Evolutionary conservation across 148 eudicot species (phyloP), one percentile per base, ranked within the genome.

Genomic region (Rhododendron ferrugineum): DNA sequence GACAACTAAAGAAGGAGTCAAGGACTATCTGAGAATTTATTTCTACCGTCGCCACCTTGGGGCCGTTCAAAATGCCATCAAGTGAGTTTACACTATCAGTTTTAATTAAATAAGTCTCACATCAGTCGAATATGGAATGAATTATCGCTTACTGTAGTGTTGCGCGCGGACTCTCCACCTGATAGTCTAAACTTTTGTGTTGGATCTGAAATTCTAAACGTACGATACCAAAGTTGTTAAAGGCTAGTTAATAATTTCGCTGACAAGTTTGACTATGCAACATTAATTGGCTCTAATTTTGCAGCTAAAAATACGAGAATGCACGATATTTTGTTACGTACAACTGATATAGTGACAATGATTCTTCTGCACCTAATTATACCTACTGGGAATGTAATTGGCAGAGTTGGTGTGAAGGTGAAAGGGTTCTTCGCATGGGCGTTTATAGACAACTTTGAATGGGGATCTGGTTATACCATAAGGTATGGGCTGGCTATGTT

Each of bases 341-440:
- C 42, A 6, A 40, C 44, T 40, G 44, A 40, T 40, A 32, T 32
- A 32, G 34, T 32, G 34, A 32, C 1, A 32, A 32, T 40, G 42
- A 40, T 5, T 40, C 42, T 40, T 16, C 5, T 1, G 6, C 6
- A 40, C 7, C 60, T 18, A 56, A 56, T 5, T 56, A 6, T 56
- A 56, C 8, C 22, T 56, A 32, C 3, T 7, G 23, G 70, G 30
- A 62, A 62, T 79, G 30, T 22, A 8, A 14, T 50, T 54, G 40
- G 52, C 54, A 85, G 87, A 34, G 40, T n/a, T 16, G 87, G 84
- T 50, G 84, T 26, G 13, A 52, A 70, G 1, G 87, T 85, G 5
- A 85, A 85, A 47, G 87, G 87, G 5, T 80, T 58, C 50, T 68
- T 79, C 28, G 84, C 87, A 18, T 85, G 87, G 87, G 20, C 87